These are phyloP conservation scores for Puccinia polysora DNA, from an alignment of 1,284 basidiomycete species.

Conservation along the genomic window DNA sequence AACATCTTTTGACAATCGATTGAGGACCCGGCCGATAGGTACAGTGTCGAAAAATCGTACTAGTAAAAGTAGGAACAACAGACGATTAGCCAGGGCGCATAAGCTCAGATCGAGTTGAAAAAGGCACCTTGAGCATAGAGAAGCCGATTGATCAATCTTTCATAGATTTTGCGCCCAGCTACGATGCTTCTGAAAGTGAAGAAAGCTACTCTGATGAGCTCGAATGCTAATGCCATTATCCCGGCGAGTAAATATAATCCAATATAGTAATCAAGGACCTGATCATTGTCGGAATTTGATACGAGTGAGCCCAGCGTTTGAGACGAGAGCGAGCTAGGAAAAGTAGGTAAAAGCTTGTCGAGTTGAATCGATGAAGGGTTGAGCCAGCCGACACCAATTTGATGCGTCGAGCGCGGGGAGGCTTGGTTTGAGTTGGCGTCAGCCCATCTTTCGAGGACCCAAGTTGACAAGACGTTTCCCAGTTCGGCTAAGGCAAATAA, in stretches of 20 bases:
- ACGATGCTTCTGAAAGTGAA: slow-evolving; percentile 22
- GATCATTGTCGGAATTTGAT: not conserved
- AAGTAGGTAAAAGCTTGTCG: not conserved
- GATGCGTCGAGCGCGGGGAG: not conserved
- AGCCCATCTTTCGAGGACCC: slow-evolving; percentile 29
- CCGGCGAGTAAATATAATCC: slow-evolving; percentile 21
- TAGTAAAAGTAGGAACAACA: not conserved
- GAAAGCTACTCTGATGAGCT: slow-evolving; percentile 16
- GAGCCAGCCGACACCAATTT: not conserved
- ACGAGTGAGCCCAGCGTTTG: not conserved
- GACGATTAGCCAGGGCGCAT: not conserved
- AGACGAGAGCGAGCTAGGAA: not conserved
- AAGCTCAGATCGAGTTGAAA: not conserved
- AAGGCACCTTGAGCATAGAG: slow-evolving; percentile 24
- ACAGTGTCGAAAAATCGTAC: slow-evolving; percentile 48
- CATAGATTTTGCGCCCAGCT: slow-evolving; percentile 31
- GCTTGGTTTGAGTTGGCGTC: slow-evolving; percentile 4
- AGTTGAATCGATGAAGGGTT: not conserved
- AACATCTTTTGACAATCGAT: slow-evolving; percentile 52
- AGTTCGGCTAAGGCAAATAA: slow-evolving; percentile 29
- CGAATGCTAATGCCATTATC: slow-evolving; percentile 14
- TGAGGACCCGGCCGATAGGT: slow-evolving; percentile 51
- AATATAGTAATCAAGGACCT: slow-evolving; percentile 10
- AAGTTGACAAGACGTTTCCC: slow-evolving; percentile 20
- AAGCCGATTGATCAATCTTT: slow-evolving; percentile 25